These are phyloP conservation scores for Podospora pseudocomata DNA, from an alignment of 495 filamentous ascomycete genomes.

Conservation along the genomic window DNA sequence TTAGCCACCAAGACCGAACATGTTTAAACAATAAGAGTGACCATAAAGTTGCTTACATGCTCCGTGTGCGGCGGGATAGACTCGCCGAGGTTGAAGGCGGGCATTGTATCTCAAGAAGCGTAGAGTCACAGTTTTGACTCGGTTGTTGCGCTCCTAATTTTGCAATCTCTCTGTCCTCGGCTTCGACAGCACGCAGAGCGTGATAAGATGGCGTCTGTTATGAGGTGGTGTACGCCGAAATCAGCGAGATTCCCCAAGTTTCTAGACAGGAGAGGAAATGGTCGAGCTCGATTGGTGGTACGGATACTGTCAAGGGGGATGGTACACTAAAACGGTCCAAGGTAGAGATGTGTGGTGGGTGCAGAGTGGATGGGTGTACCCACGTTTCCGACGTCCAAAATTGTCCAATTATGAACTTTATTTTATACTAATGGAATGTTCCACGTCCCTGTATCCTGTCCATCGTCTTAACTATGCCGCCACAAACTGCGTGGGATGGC, in stretches of 20 bases:
- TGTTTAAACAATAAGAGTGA: conserved; percentile 1
- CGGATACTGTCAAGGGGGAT: no score
- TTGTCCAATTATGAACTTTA: not conserved
- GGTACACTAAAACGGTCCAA: not conserved
- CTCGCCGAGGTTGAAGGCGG: conserved; percentile 46
- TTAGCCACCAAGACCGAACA: not conserved
- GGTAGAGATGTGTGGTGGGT: no score
- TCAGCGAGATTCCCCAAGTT: not conserved
- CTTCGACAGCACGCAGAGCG: not conserved
- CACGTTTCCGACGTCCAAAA: not conserved
- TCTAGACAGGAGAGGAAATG: not conserved
- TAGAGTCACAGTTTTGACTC: not conserved
- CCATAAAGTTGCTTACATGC: conserved; percentile 47
- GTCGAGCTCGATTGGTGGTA: not conserved
- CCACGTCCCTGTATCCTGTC: not conserved
- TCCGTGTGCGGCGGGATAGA: conserved; percentile 59
- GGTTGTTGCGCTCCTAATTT: not conserved
- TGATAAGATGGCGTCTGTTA: not conserved
- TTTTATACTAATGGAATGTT: not conserved
- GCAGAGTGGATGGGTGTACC: not conserved
- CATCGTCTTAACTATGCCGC: not conserved
- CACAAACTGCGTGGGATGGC: not conserved
- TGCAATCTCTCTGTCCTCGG: not conserved
- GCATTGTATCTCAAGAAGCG: conserved; percentile 27
- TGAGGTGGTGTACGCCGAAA: not conserved